phyloP scores from a whole-genome alignment of 306 rosid genomes.

The Biancaea sappan region DNA sequence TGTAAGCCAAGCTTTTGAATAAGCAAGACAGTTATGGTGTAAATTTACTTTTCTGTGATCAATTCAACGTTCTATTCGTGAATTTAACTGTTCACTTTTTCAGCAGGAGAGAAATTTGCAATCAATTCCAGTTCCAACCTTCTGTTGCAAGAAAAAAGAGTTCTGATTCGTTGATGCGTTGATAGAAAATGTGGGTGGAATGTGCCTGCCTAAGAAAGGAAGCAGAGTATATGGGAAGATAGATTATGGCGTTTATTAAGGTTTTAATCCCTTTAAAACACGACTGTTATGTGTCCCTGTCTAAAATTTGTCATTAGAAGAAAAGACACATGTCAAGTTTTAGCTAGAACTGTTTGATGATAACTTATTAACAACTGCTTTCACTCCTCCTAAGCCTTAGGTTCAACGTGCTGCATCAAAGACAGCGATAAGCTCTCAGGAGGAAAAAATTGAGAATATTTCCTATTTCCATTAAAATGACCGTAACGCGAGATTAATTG shows the following conservation, averaged over 20 bases:
- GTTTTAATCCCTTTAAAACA: background rate
- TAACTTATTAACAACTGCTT: background rate
- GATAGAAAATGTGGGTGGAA: background rate
- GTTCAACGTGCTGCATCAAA: background rate
- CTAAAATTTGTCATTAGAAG: background rate
- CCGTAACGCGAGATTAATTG: background rate
- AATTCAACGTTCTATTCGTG: background rate
- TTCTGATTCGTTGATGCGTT: background rate
- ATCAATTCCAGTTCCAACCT: background rate
- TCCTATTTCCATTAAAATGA: background rate
- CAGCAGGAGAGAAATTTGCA: background rate
- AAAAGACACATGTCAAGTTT: background rate
- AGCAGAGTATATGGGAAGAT: background rate
- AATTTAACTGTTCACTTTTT: background rate
- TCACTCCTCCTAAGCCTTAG: background rate
- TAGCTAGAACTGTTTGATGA: background rate
- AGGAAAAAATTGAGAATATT: background rate
- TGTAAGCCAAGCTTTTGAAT: background rate
- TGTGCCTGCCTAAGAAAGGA: background rate
- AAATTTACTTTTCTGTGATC: background rate
- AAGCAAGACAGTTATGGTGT: background rate
- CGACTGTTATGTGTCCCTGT: background rate
- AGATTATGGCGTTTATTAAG: background rate
- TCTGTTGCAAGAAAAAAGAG: background rate
- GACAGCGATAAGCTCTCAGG: background rate